Conservation (phyloP, 768 basidiomycete species). For the Lactarius deliciosus region DNA sequence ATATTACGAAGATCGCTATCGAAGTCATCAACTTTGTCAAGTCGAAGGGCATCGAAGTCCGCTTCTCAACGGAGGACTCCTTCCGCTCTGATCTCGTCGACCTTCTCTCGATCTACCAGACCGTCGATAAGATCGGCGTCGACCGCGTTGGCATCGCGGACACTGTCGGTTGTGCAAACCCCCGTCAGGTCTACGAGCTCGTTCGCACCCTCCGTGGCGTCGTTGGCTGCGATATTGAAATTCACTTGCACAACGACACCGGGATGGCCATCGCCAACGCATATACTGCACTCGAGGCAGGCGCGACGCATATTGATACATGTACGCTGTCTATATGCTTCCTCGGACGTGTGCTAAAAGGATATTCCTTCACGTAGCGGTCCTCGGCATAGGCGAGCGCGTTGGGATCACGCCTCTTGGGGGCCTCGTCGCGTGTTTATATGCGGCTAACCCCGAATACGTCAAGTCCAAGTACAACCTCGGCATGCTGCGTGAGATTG, state of each 20-base stretch:
- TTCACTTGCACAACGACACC: conserved; percentile 98
- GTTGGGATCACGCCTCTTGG: conserved; percentile 99
- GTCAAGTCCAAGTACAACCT: conserved; percentile 99
- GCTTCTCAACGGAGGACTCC: conserved; percentile 99
- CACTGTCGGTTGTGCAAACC: conserved; percentile 98
- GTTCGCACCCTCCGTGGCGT: conserved; percentile 95
- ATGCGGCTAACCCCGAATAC: conserved; percentile 96
- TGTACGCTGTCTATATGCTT: conserved; percentile 47
- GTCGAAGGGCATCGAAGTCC: conserved; percentile 98
- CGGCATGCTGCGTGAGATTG: conserved; percentile 94
- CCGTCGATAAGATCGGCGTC: conserved; percentile 98
- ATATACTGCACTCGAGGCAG: conserved; percentile 96
- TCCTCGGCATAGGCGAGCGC: conserved; percentile 97
- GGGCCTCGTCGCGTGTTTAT: conserved; percentile 93
- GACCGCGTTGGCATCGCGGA: conserved; percentile 99
- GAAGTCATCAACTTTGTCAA: conserved; percentile 99
- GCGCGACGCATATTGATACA: conserved; percentile 98
- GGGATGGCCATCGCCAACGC: conserved; percentile 99
- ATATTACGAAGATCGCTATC: conserved; percentile 98
- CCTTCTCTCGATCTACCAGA: conserved; percentile 96
- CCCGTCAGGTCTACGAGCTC: conserved; percentile 97
- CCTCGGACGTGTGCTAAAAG: conserved; percentile 17
- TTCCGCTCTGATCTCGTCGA: conserved; percentile 99
- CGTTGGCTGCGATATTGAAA: conserved; percentile 96
- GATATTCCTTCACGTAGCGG: conserved; percentile 48